A percentile compares a stretch with the other conserved stretches of the same genome.
Conservation (phyloP, 169 alveolate genomes). For the Plasmodium vinckei region DNA sequence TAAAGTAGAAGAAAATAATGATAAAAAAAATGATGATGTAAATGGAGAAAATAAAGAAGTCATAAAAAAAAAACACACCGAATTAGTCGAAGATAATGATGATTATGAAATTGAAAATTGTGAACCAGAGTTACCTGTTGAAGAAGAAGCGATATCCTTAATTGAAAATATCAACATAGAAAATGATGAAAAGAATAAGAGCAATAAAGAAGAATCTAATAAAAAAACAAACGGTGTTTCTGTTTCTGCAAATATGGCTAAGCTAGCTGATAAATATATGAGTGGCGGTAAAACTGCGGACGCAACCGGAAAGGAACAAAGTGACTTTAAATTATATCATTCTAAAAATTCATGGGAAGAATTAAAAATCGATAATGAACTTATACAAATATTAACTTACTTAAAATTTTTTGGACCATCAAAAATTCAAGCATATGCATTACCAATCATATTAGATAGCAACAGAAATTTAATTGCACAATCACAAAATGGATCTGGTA, state of each 20-base stretch:
- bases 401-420: constrained; percentile 85
- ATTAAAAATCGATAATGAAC: constrained; percentile 77
- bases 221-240: too few species aligned
- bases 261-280: not conserved
- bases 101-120: constrained; percentile 64
- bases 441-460: constrained; percentile 82
- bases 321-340: constrained; percentile 67
- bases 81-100: constrained; percentile 44
- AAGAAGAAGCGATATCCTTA: constrained; percentile 68
- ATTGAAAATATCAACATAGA: constrained; percentile 33
- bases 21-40: not conserved
- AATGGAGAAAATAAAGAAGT: constrained; percentile 43
- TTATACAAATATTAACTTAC: constrained; percentile 77
- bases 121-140: constrained; percentile 42
- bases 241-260: not conserved
- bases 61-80: constrained; percentile 67
- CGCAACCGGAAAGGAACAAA: not conserved
- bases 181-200: constrained; percentile 8
- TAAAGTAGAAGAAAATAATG: constrained; percentile 10
- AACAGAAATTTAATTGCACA: constrained; percentile 92
- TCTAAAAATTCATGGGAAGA: constrained; percentile 83
- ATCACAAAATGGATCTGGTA: constrained; percentile 98
- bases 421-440: constrained; percentile 87
- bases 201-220: not conserved
- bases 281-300: not conserved